Evolutionary conservation across 2,329 filamentous ascomycete species (phyloP).

Genomic region (Penicillium frequentans): DNA sequence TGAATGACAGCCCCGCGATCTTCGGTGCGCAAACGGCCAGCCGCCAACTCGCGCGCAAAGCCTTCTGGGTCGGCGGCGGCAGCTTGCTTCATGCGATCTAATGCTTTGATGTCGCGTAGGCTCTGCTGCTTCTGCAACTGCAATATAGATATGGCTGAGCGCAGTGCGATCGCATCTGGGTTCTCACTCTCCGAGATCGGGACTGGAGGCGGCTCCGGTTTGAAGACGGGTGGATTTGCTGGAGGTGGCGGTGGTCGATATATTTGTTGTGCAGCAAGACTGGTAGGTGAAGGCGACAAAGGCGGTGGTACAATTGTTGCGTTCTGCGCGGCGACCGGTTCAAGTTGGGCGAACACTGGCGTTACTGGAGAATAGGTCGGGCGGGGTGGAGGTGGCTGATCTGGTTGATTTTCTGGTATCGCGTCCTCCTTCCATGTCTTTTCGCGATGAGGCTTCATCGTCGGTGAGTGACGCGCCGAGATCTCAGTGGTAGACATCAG

Average conservation of each 20-base stretch:
- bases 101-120: conserved; percentile 68
- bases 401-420: conserved; percentile 27
- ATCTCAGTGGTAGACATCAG: background rate
- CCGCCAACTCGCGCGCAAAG: conserved; percentile 68
- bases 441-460: conserved; percentile 39
- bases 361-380: conserved; percentile 51
- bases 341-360: conserved; percentile 42
- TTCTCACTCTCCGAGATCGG: conserved; percentile 58
- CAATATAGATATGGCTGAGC: conserved; percentile 80
- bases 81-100: conserved; percentile 68
- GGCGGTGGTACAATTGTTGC: conserved; percentile 35
- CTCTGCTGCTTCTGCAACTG: conserved; percentile 83
- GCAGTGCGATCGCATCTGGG: conserved; percentile 82
- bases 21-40: conserved; percentile 57
- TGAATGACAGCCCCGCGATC: conserved; percentile 34
- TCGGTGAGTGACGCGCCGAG: background rate
- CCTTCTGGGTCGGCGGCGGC: conserved; percentile 69
- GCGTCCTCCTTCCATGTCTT: conserved; percentile 4
- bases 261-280: conserved; percentile 5
- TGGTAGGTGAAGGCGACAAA: conserved; percentile 30
- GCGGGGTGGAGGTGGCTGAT: conserved; percentile 44
- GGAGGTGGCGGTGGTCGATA: conserved; percentile 19
- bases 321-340: conserved; percentile 27
- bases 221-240: conserved; percentile 26
- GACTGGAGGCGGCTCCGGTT: conserved; percentile 40